Conservation (phyloP, 805 yeast genomes). For the Myxozyma kluyveri region DNA sequence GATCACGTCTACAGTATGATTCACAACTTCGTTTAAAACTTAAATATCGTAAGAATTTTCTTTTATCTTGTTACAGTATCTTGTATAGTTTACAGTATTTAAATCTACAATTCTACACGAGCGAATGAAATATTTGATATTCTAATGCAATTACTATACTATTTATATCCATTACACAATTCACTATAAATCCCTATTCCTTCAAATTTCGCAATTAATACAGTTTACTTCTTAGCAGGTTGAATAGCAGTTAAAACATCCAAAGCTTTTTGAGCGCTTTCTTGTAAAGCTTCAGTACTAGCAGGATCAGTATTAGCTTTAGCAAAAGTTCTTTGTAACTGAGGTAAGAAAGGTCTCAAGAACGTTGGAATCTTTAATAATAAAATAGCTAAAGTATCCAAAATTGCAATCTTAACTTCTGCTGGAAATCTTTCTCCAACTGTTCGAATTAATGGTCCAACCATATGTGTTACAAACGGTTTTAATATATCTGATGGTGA, state of each 20-base stretch:
- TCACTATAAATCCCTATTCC: too few species aligned
- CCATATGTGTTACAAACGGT: constrained; percentile 86
- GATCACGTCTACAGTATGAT: too few species aligned
- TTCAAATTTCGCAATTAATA: too few species aligned
- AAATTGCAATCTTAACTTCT: constrained; percentile 91
- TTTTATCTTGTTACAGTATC: too few species aligned
- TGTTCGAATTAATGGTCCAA: constrained; percentile 97
- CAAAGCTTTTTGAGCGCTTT: constrained; percentile 84
- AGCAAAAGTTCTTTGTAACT: constrained; percentile 93
- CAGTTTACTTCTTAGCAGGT: constrained; percentile 10
- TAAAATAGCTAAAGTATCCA: constrained; percentile 75
- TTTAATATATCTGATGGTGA: constrained; percentile 70
- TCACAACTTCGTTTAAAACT: too few species aligned
- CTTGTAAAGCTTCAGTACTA: constrained; percentile 59
- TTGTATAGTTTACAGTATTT: too few species aligned
- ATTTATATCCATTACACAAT: too few species aligned
- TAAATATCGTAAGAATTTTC: too few species aligned
- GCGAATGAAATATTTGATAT: too few species aligned
- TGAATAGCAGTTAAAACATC: constrained; percentile 55
- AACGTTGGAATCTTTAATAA: constrained; percentile 83
- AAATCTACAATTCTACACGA: too few species aligned
- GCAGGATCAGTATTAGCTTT: constrained; percentile 78
- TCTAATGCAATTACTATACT: too few species aligned
- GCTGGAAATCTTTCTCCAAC: constrained; percentile 92
- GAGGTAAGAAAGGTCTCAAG: constrained; percentile 94